Evolutionary conservation across 2,329 filamentous ascomycete species (phyloP), one percentile per base, ranked within the genome.

Genomic region (Ceratocystis harringtonii): DNA sequence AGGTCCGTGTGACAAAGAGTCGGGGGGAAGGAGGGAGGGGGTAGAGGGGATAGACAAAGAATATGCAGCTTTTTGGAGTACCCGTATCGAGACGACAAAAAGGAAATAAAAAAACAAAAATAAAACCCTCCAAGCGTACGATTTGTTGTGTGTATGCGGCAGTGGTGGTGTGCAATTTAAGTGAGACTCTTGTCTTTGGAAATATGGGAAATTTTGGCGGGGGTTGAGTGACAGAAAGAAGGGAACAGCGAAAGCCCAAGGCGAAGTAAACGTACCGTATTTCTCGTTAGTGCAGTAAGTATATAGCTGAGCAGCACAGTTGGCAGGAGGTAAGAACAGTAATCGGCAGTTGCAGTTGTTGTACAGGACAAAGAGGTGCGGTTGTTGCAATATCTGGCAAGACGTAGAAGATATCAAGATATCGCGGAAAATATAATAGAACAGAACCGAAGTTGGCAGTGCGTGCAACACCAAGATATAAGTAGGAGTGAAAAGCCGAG

Each of bases 11-110:
- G 19, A 72, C 67, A 73, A 70, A 69, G 67, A 10, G 45, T 50
- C 22, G 65, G 68, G 70, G 66, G 67, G 65, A 69, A 70, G 68
- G 65, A 71, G 22, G 22, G 22, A 25, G 22, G 70, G 68, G 67
- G 71, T 55, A 65, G 66, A 69, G 69, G 69, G 22, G 22, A 25
- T 25, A 70, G 61, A 65, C 8, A 25, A 58, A 3, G 15, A 66
- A 25, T 2, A 50, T 19, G n/a, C 7, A 19, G 22, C 3, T 19
- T 25, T 22, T 50, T 50, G 45, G n/a, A 22, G 17, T 50, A 19
- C 36, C 36, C 2, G 45, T 25, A 25, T 50, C 6, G 45, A 8
- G n/a, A 50, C 25, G 19, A n/a, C 7, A 8, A 19, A 50, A 12
- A 50, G 15, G 22, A 25, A 25, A 25, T 25, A 25, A 0, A 1